Base-by-base conservation (phyloP, 2,329 filamentous ascomycete genomes). In the Nigrospora sphaerica region DNA sequence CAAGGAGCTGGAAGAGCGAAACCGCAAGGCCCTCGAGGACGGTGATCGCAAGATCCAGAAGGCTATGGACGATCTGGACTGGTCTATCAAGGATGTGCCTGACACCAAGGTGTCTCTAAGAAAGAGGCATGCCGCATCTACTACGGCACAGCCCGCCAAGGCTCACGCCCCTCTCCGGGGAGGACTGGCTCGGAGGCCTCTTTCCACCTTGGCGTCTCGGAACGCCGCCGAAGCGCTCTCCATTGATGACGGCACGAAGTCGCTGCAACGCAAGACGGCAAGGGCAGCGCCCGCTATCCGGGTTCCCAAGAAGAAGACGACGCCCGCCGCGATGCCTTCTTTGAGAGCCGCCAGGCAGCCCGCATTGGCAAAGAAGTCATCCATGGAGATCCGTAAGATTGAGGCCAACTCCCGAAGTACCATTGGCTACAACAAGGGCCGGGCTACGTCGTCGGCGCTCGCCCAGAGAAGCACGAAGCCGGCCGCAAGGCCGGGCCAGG, bases 341-440 rank as follows among this genome's bases (percentile, higher is more conserved):
- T 58, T 63, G 6, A 64, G 62, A 36, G 52, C 62, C 32, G 58
- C 59, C 55, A 39, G 59, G 53, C 58, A 47, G 50, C 49, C 49
- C 3, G 55, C 66, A 6, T 66, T 73, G 3, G 66, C 70, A 9
- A 76, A 75, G 49, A 61, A 66, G 41, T 66, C 73, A 1, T 72
- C 73, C 11, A 72, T 78, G 54, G 78, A 81, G 40, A 78, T 80
- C 52, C 75, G 75, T 10, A 72, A 77, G 12, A 83, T 85, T 1
- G 75, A 79, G 18, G 79, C 78, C 6, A 82, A 81, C 6, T 95
- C 90, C 2, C 81, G 83, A 52, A 91, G 81, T 46, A 95, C 90
- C 0, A 76, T 95, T 37, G 91, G 91, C 14, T 95, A 95, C 62
- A 87, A 80, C 46, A 88, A 86, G 62, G 90, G 91, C 32, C 80